Evolutionary conservation across 2,329 filamentous ascomycete genomes (phyloP), one percentile per base, ranked within the genome.

Genomic region (Penicillium sumatraense): DNA sequence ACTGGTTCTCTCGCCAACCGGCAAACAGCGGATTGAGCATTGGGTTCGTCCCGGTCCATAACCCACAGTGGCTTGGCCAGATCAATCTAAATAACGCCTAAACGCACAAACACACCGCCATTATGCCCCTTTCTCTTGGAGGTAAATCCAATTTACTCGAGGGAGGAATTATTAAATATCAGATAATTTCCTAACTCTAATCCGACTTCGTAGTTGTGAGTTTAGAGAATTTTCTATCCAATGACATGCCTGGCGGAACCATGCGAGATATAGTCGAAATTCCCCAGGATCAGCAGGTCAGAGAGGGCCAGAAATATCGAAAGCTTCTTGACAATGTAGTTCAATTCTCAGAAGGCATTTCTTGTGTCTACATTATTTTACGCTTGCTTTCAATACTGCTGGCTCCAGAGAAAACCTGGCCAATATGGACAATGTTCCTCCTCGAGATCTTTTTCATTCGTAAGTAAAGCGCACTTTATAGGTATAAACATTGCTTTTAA

Each of bases 371-470:
- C 42, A 61, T 68, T 5, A 14, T 46, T 10, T 24, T 60, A 16
- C 67, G 68, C 4, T 20, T 65, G 8, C 42, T 59, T 2, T 35
- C 61, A 16, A 18, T 65, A 33, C 36, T 56, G 16, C 51, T 42
- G 3, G 40, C 47, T 3, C 27, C 51, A 0, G 26, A 53, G 10
- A 51, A 48, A 45, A 62, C 57, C 23, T 70, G 66, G 66, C 63
- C 60, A 33, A 61, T 64, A 33, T 70, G 65, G 68, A 21, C 45
- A n/a, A 68, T 69, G 58, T 31, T 70, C 13, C 40, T 54, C 3
- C 53, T 68, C n/a, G 68, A 70, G 50, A 53, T 49, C 21, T 48
- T 66, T 1, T 68, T 69, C 33, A 49, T 63, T 44, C 57, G 68
- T 70, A 51, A 51, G 66, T 61, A 11, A 9, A 14, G 21, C 21